Conservation (phyloP, 176 grass and related monocot species). For the Alloteropsis semialata region DNA sequence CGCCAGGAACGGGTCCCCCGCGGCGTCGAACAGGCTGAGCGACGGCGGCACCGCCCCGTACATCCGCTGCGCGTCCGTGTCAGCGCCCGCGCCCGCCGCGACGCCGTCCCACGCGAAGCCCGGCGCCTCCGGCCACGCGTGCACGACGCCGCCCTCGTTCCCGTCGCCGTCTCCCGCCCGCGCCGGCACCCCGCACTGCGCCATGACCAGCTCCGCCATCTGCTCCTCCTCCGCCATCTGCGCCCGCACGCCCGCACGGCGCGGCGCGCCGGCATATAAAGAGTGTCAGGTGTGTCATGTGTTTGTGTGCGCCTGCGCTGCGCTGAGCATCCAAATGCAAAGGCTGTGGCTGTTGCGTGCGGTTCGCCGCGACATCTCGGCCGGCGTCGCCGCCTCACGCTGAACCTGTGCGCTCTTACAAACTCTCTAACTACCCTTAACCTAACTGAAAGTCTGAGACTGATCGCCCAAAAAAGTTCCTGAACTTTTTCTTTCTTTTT, state of each 20-base stretch:
- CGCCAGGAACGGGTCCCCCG: constrained; percentile 31
- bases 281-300: neutral
- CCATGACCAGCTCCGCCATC: constrained; percentile 75
- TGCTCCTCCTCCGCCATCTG: constrained; percentile 80
- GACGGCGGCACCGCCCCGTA: constrained; percentile 28
- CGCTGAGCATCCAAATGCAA: constrained; percentile 44
- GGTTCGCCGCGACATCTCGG: neutral
- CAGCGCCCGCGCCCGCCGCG: constrained; percentile 6
- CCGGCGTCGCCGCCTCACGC: constrained; percentile 34
- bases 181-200: constrained; percentile 48
- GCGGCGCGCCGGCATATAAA: neutral
- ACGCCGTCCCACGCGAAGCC: constrained; percentile 53
- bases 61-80: constrained; percentile 43
- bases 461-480: neutral
- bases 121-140: constrained; percentile 39
- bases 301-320: constrained; percentile 7
- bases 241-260: neutral
- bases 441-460: constrained; percentile 6
- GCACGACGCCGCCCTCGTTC: neutral
- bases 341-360: constrained; percentile 53
- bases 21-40: constrained; percentile 41
- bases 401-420: constrained; percentile 14
- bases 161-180: neutral
- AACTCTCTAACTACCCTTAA: constrained; percentile 12
- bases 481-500: neutral